These are phyloP conservation scores for Endothia cerciana DNA, from an alignment of 2,329 filamentous ascomycete genomes.

Conservation along the genomic window DNA sequence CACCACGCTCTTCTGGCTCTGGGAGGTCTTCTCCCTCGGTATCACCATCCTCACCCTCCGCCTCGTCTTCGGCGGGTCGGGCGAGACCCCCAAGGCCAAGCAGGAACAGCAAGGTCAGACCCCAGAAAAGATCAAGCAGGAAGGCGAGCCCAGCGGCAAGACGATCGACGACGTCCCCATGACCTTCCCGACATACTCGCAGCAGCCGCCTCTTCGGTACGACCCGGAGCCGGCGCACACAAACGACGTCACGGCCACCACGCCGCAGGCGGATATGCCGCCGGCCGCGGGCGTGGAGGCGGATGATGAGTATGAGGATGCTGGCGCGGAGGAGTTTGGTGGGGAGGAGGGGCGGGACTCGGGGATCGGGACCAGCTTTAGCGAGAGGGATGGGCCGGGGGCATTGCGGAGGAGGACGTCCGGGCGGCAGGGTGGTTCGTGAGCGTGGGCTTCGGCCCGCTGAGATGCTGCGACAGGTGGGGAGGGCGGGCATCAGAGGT, in stretches of 20 bases:
- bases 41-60: conserved; percentile 65
- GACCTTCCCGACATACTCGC: conserved; percentile 28
- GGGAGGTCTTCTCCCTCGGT: conserved; percentile 70
- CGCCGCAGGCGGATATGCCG: conserved; percentile 12
- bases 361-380: conserved; percentile 59
- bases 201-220: conserved; percentile 29
- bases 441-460: neutral
- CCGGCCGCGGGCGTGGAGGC: conserved; percentile 40
- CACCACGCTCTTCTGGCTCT: conserved; percentile 74
- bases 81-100: conserved; percentile 31
- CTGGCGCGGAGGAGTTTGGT: conserved; percentile 32
- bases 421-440: neutral
- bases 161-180: conserved; percentile 26
- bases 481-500: no score
- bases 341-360: conserved; percentile 45
- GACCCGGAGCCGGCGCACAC: conserved; percentile 35
- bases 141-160: conserved; percentile 8
- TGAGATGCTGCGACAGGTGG: neutral
- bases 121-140: conserved; percentile 18
- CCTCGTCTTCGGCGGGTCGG: conserved; percentile 37
- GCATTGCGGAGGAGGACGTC: conserved; percentile 23
- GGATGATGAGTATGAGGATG: conserved; percentile 36
- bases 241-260: neutral
- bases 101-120: conserved; percentile 17
- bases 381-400: conserved; percentile 30